These are phyloP conservation scores for Arabis hirsuta DNA, from an alignment of 345 rosid species.

Conservation along the genomic window DNA sequence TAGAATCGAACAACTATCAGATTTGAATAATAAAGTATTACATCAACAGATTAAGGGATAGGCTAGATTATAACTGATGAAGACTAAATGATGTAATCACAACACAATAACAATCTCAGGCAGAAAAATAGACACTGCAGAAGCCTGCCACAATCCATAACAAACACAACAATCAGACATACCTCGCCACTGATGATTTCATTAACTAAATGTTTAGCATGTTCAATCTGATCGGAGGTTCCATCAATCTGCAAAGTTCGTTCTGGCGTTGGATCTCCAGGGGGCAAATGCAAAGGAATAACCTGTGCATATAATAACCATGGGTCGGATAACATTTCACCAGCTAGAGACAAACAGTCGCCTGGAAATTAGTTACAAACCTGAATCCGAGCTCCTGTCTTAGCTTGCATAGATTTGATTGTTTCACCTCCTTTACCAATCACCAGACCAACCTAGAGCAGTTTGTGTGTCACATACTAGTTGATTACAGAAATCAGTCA, in stretches of 20 bases:
- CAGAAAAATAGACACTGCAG: conserved; percentile 28
- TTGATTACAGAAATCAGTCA: conserved; percentile 14
- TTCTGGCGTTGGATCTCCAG: conserved; percentile 83
- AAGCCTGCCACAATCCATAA: conserved; percentile 39
- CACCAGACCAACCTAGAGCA: conserved; percentile 92
- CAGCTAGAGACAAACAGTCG: conserved; percentile 6
- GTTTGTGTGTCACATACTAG: conserved; percentile 33
- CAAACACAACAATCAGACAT: conserved; percentile 50
- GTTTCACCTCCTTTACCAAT: conserved; percentile 99
- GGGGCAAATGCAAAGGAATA: conserved; percentile 94
- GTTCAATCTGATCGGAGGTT: conserved; percentile 82
- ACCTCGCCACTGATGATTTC: conserved; percentile 97
- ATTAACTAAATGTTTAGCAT: conserved; percentile 84
- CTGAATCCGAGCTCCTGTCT: conserved; percentile 98
- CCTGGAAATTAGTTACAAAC: conserved; percentile 42
- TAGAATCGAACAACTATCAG: background rate
- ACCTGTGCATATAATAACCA: conserved; percentile 54
- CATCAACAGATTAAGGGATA: conserved; percentile 10
- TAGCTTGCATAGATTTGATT: conserved; percentile 94
- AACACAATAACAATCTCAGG: conserved; percentile 32
- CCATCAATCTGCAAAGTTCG: conserved; percentile 93
- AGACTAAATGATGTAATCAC: conserved; percentile 12
- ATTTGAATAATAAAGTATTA: background rate
- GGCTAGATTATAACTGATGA: conserved; percentile 15
- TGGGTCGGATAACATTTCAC: background rate